Evolutionary conservation across 441 rosid genomes (phyloP).

Genomic region (Manihot esculenta): DNA sequence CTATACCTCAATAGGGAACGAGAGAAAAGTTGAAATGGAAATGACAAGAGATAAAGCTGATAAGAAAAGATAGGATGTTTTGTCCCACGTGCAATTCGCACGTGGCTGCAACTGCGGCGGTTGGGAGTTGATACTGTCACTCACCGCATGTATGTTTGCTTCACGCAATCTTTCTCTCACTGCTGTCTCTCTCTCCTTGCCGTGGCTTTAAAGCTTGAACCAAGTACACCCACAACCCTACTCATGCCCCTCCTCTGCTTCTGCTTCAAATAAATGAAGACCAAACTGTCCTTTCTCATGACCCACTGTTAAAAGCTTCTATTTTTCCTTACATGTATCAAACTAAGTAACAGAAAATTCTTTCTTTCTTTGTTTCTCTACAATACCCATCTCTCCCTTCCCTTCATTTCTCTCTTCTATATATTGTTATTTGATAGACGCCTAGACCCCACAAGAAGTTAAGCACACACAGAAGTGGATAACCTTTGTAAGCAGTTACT

Average conservation of each 20-base stretch:
- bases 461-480: background rate
- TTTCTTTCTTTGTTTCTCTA: background rate
- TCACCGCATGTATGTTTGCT: constrained; percentile 47
- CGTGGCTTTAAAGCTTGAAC: constrained; percentile 45
- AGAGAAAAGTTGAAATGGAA: constrained; percentile 17
- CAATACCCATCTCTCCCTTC: constrained; percentile 3
- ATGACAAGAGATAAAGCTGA: constrained; percentile 23
- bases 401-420: background rate
- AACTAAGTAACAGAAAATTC: background rate
- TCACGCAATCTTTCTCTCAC: constrained; percentile 44
- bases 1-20: background rate
- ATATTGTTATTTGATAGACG: background rate
- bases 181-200: constrained; percentile 14
- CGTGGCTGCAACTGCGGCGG: constrained; percentile 44
- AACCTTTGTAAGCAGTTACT: background rate
- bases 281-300: constrained; percentile 5
- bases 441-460: constrained; percentile 12
- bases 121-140: constrained; percentile 38
- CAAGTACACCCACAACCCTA: constrained; percentile 2
- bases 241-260: background rate
- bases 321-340: background rate
- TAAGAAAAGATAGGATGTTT: constrained; percentile 28
- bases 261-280: background rate
- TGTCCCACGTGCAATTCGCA: constrained; percentile 36
- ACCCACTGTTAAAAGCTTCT: constrained; percentile 8